phyloP scores from a whole-genome alignment of 495 filamentous ascomycete genomes.

The Penicillium odoratum region DNA sequence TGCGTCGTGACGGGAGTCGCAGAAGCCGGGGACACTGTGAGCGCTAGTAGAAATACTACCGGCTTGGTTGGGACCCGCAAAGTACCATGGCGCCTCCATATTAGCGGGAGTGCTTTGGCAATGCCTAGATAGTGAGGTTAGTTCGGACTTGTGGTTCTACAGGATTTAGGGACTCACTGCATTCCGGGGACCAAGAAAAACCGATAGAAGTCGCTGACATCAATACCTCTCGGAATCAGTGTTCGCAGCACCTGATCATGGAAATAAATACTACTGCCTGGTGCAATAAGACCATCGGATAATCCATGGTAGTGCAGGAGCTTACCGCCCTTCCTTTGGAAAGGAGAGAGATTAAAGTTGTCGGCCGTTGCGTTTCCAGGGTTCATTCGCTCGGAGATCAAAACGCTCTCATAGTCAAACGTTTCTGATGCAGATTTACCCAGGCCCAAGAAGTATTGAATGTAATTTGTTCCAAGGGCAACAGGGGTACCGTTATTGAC shows the following conservation, averaged over 20 bases:
- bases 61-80: no score
- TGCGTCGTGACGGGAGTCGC: background rate
- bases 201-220: background rate
- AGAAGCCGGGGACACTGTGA: no score
- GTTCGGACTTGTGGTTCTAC: no score
- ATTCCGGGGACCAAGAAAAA: background rate
- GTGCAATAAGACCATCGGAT: constrained; percentile 1
- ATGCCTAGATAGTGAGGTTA: no score
- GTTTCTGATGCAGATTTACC: no score
- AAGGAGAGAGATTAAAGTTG: background rate
- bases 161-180: no score
- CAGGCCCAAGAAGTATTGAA: no score
- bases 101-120: no score
- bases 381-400: background rate
- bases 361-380: background rate
- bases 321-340: background rate
- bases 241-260: background rate
- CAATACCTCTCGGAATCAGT: background rate
- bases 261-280: background rate
- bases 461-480: no score
- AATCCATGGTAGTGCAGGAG: background rate
- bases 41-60: no score
- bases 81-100: background rate
- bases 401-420: no score
- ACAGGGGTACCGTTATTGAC: no score